phyloP scores from a whole-genome alignment of 495 filamentous ascomycete species.

The Aspergillus nidulans region DNA sequence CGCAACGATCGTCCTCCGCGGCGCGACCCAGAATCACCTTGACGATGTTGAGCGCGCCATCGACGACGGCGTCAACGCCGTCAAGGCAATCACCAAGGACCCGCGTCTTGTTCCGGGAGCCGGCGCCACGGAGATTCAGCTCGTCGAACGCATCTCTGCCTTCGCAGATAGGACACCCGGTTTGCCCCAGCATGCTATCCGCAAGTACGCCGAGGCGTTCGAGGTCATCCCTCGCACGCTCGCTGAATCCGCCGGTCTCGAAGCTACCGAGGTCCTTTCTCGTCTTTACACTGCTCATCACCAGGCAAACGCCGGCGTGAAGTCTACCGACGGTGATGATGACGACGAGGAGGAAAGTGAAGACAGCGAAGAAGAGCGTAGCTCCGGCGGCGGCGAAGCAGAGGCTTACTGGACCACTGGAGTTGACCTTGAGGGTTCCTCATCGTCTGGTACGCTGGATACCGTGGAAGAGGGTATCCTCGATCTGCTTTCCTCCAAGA shows the following conservation, averaged over 20 bases:
- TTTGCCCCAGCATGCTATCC: conserved; percentile 89
- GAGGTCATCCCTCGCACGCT: conserved; percentile 92
- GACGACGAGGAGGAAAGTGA: conserved; percentile 29
- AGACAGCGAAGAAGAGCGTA: conserved; percentile 39
- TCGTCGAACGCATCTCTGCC: conserved; percentile 84
- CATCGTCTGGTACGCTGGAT: conserved; percentile 77
- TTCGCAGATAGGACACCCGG: conserved; percentile 89
- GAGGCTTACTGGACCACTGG: conserved; percentile 82
- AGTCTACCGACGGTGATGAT: conserved; percentile 24
- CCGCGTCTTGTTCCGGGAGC: conserved; percentile 88
- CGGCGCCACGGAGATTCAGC: conserved; percentile 91
- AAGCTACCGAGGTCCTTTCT: conserved; percentile 91
- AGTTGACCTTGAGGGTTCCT: conserved; percentile 87
- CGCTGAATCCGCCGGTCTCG: conserved; percentile 89
- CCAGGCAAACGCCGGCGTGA: conserved; percentile 31
- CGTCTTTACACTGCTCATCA: conserved; percentile 91
- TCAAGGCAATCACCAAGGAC: conserved; percentile 97
- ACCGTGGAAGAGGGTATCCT: conserved; percentile 86
- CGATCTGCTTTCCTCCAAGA: conserved; percentile 85
- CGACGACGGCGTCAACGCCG: conserved; percentile 97
- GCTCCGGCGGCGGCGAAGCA: conserved; percentile 47
- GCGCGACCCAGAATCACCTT: conserved; percentile 95
- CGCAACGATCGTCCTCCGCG: conserved; percentile 89
- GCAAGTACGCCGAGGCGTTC: conserved; percentile 96
- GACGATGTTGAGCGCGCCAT: conserved; percentile 97